Conservation (phyloP, 805 yeast genomes). For the Saccharomyces mikatae region DNA sequence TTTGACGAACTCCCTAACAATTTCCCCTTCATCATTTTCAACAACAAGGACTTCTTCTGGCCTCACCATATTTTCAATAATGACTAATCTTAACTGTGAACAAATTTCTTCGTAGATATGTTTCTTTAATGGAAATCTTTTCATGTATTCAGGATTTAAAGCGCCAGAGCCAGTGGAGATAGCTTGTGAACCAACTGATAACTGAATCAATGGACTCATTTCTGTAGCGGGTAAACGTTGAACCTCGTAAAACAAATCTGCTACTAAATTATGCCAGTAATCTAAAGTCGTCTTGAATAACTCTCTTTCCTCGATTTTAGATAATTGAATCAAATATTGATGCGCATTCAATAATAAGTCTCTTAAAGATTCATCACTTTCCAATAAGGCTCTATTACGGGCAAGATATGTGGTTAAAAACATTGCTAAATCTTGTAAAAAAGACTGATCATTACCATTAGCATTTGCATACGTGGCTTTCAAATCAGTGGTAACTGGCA, state of each 20-base stretch:
- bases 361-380: constrained; percentile 44
- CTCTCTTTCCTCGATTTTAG: constrained; percentile 91
- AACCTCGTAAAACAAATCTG: constrained; percentile 74
- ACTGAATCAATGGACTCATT: constrained; percentile 68
- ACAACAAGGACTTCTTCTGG: constrained; percentile 97
- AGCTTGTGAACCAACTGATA: constrained; percentile 35
- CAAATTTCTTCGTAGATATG: constrained; percentile 74
- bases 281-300: constrained; percentile 91
- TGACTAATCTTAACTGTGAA: constrained; percentile 79
- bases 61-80: constrained; percentile 94
- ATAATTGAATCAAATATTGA: constrained; percentile 71
- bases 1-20: constrained; percentile 92
- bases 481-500: constrained; percentile 69
- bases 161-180: constrained; percentile 63
- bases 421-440: constrained; percentile 91
- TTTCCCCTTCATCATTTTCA: constrained; percentile 98
- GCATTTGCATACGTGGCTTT: constrained; percentile 66
- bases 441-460: constrained; percentile 78
- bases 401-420: constrained; percentile 77
- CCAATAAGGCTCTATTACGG: constrained; percentile 61
- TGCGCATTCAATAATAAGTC: constrained; percentile 65
- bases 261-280: constrained; percentile 87
- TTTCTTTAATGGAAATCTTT: constrained; percentile 75
- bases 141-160: constrained; percentile 69
- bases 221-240: constrained; percentile 69